Percentiles rank a stretch among this genome's conserved stretches.
Conservation (phyloP, 805 yeast genomes). For the Cyberlindnera japonica region DNA sequence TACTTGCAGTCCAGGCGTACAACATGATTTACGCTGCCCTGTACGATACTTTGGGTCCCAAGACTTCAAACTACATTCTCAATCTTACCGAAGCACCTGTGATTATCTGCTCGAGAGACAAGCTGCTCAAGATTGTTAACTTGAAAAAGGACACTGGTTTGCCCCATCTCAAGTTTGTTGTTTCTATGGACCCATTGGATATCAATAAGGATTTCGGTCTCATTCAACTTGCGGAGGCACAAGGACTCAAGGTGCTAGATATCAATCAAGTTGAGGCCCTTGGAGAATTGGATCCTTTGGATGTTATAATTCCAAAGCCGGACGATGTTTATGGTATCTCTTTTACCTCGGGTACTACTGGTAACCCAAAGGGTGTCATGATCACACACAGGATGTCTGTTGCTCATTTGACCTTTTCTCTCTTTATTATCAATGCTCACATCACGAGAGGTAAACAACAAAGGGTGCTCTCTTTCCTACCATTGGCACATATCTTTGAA, state of each 20-base stretch:
- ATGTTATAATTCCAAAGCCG: conserved; percentile 32
- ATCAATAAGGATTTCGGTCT: conserved; percentile 25
- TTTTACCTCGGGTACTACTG: conserved; percentile 67
- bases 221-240: conserved; percentile 17
- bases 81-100: conserved; percentile 49
- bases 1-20: conserved; percentile 51
- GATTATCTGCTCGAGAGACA: conserved; percentile 43
- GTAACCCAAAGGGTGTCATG: conserved; percentile 59
- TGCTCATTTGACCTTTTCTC: conserved; percentile 34
- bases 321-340: conserved; percentile 48
- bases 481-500: conserved; percentile 61
- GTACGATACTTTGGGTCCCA: conserved; percentile 46
- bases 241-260: conserved; percentile 33
- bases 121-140: conserved; percentile 38
- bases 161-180: conserved; percentile 36
- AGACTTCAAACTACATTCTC: conserved; percentile 50
- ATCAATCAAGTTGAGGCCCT: conserved; percentile 32
- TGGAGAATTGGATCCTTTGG: conserved; percentile 35
- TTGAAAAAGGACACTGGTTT: conserved; percentile 34
- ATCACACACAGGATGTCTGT: conserved; percentile 42
- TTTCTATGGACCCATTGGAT: conserved; percentile 44
- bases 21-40: conserved; percentile 40
- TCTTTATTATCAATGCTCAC: conserved; percentile 12
- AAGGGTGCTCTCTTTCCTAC: conserved; percentile 40
- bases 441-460: conserved; percentile 20